These are phyloP conservation scores for Eucalyptus sideroxylon DNA, from an alignment of 345 rosid genomes.

Conservation along the genomic window DNA sequence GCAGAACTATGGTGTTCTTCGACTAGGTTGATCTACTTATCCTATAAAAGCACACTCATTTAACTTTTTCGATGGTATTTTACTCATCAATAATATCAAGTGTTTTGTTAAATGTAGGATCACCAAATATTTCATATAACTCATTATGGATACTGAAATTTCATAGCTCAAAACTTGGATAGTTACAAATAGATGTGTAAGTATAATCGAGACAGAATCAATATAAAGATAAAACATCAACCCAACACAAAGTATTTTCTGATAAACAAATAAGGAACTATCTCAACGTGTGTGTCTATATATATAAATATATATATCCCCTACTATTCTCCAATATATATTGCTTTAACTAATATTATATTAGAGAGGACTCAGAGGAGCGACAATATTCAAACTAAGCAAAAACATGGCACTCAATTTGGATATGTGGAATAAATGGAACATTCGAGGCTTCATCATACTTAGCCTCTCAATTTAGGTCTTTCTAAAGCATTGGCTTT, in stretches of 20 bases:
- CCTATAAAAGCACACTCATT: not conserved
- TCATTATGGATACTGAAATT: not conserved
- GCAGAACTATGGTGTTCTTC: not conserved
- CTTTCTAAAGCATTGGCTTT: not conserved
- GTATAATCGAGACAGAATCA: rapidly evolving
- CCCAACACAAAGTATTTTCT: rapidly evolving
- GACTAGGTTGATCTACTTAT: not conserved
- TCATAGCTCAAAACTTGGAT: not conserved
- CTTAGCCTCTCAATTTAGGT: too few species aligned
- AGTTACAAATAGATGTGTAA: not conserved
- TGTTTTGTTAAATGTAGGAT: too few species aligned
- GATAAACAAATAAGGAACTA: not conserved
- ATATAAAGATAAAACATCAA: not conserved
- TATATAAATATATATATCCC: too few species aligned
- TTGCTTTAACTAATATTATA: not conserved
- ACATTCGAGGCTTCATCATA: too few species aligned
- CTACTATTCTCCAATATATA: not conserved
- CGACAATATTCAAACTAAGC: not conserved
- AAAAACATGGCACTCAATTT: not conserved
- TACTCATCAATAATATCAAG: too few species aligned
- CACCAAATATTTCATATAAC: not conserved
- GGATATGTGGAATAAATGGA: too few species aligned
- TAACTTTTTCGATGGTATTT: not conserved
- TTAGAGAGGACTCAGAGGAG: not conserved
- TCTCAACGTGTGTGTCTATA: not conserved